Percentiles rank a stretch among this genome's conserved stretches.
phyloP scores from a whole-genome alignment of 139 green algal genomes.

The Micractinium sp. region DNA sequence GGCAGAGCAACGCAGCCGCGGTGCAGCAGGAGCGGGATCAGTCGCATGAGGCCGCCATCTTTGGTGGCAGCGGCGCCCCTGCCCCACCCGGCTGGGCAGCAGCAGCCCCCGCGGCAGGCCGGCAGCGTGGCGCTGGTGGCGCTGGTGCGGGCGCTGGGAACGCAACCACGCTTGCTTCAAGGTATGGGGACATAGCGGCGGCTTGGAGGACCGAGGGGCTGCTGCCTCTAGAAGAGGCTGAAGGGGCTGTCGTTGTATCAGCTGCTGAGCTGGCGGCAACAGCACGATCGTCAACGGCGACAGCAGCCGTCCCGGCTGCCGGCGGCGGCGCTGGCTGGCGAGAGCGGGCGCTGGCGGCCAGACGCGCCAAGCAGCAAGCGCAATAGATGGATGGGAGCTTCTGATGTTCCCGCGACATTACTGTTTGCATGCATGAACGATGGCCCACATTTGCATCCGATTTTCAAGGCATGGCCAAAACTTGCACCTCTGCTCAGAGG shows the following conservation, averaged over 20 bases:
- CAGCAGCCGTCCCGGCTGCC: neutral
- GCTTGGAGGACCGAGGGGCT: neutral
- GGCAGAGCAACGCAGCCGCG: slow-evolving; percentile 21
- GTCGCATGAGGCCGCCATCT: slow-evolving; percentile 19
- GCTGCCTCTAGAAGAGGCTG: neutral
- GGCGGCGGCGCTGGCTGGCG: neutral
- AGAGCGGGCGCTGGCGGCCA: slow-evolving; percentile 3
- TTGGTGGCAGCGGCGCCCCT: slow-evolving; percentile 4
- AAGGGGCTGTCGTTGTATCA: slow-evolving; percentile 13
- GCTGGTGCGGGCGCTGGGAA: neutral
- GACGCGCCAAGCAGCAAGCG: slow-evolving; percentile 12
- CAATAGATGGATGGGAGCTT: too few relatives aligned
- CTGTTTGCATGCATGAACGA: neutral
- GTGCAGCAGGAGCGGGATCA: slow-evolving; percentile 23
- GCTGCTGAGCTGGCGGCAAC: slow-evolving; percentile 1
- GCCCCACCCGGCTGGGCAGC: neutral
- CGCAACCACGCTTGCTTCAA: neutral
- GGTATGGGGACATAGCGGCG: neutral
- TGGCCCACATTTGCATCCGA: neutral
- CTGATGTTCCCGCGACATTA: too few relatives aligned
- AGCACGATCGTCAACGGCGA: neutral
- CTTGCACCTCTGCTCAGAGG: too few relatives aligned
- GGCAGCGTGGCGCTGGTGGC: neutral
- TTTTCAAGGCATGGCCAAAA: neutral
- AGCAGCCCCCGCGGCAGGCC: too few relatives aligned